Base-by-base conservation (phyloP, 1,284 basidiomycete genomes). In the Phellopilus nigrolimitatus region DNA sequence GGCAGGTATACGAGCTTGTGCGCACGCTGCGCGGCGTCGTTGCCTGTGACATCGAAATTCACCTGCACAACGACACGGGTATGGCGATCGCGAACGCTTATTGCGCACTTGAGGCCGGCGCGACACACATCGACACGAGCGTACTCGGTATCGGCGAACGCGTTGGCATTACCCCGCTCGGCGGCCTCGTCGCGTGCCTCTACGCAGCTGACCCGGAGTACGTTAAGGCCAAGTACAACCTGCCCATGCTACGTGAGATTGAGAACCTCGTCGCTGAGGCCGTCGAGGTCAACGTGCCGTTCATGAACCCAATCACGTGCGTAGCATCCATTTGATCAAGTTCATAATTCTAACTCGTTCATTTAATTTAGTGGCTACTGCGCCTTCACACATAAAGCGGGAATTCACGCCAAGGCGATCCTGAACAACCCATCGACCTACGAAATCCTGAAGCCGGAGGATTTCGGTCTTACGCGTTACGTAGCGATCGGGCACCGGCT, bases 371-470 rank as follows among this genome's bases (percentile, higher is more conserved):
- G 87, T 51, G 97, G 97, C 25, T 99, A 98, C 75, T 99, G 97
- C 67, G 97, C 97, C 15, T 99, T 99, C 76, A 99, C 97, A 22
- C 97, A 99, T 86, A 99, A 99, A 85, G 97, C 97, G 27, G 97
- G 97, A 70, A 99, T 99, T 61, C 97, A 99, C 71, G 97, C 97
- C 74, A 99, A 99, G 80, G 97, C 97, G 37, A 99, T 99, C 70
- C 82, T 99, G 52, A 98, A 98, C 76, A 99, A 99, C 80, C 97
- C 97, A 1, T 92, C 89, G 63, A 99, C 97, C 8, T 99, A 99
- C 71, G 93, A 97, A 73, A 94, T 95, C 70, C 79, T 93, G 71
- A 97, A 90, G 84, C 97, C 92, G 44, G 92, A 95, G 69, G 95
- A 99, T 75, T 99, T 99, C 66, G 95, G 95, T 62, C 82, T 99